A percentile compares a stretch with the other conserved stretches of the same genome.
phyloP scores from a whole-genome alignment of 1,284 basidiomycete genomes.

The Trametes pubescens region DNA sequence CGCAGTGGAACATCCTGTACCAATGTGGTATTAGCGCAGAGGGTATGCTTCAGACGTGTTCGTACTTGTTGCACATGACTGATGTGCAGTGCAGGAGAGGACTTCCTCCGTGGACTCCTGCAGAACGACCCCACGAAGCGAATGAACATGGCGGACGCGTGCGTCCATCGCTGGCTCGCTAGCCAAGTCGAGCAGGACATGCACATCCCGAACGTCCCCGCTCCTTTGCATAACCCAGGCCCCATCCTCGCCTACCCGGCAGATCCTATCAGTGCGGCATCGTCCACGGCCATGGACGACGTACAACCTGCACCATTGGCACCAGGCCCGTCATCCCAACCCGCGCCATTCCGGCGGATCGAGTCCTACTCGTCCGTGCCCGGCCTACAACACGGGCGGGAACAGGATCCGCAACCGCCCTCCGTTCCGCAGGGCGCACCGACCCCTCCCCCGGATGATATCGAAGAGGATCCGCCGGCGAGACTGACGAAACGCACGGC shows the following conservation, averaged over 20 bases:
- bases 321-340: not conserved
- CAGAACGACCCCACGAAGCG: not conserved
- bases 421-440: not conserved
- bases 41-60: not conserved
- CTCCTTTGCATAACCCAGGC: not conserved
- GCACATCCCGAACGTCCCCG: not conserved
- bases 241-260: not conserved
- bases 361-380: not conserved
- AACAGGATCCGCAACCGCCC: not conserved
- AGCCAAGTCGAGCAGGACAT: not conserved
- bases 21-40: not conserved
- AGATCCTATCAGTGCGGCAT: not conserved
- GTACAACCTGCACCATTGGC: not conserved
- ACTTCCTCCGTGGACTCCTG: conserved; percentile 5
- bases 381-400: not conserved
- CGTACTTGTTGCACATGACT: not conserved
- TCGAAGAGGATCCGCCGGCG: not conserved
- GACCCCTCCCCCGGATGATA: not conserved
- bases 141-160: conserved; percentile 9
- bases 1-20: not conserved
- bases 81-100: not conserved
- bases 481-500: conserved; percentile 1
- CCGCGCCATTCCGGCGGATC: not conserved
- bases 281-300: not conserved
- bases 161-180: conserved; percentile 8